Conservation (phyloP, 2,329 filamentous ascomycete species). For the Calonectria fujianensis region DNA sequence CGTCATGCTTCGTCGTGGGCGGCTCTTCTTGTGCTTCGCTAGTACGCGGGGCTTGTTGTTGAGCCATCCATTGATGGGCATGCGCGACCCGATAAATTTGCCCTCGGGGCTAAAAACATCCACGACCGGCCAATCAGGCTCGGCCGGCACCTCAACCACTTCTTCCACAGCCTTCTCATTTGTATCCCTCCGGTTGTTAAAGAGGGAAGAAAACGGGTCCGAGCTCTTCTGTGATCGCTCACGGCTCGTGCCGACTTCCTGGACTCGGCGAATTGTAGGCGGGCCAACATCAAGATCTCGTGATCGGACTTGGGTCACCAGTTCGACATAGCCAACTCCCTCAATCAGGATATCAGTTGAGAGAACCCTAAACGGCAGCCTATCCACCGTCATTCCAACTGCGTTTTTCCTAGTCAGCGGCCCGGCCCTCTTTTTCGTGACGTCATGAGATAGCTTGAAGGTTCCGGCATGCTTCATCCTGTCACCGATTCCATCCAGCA, state of each 20-base stretch:
- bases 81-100: slow-evolving; percentile 81
- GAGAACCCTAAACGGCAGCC: slow-evolving; percentile 86
- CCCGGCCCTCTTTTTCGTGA: slow-evolving; percentile 86
- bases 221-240: slow-evolving; percentile 26
- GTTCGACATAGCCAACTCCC: slow-evolving; percentile 94
- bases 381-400: slow-evolving; percentile 77
- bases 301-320: slow-evolving; percentile 86
- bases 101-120: slow-evolving; percentile 92
- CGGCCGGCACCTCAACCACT: slow-evolving; percentile 44
- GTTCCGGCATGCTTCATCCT: slow-evolving; percentile 82
- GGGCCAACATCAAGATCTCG: slow-evolving; percentile 60
- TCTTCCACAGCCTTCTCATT: slow-evolving; percentile 30
- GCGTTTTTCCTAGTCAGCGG: slow-evolving; percentile 80
- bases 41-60: slow-evolving; percentile 74
- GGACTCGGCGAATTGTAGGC: slow-evolving; percentile 26
- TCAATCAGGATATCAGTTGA: slow-evolving; percentile 91
- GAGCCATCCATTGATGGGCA: slow-evolving; percentile 83
- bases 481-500: slow-evolving; percentile 73
- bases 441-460: slow-evolving; percentile 86
- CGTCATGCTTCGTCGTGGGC: slow-evolving; percentile 83
- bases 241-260: background rate
- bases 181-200: slow-evolving; percentile 51
- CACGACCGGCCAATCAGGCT: slow-evolving; percentile 78
- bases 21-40: slow-evolving; percentile 67
- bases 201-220: slow-evolving; percentile 54